These are phyloP conservation scores for Melastoma candidum DNA, from an alignment of 441 rosid species.

Conservation along the genomic window DNA sequence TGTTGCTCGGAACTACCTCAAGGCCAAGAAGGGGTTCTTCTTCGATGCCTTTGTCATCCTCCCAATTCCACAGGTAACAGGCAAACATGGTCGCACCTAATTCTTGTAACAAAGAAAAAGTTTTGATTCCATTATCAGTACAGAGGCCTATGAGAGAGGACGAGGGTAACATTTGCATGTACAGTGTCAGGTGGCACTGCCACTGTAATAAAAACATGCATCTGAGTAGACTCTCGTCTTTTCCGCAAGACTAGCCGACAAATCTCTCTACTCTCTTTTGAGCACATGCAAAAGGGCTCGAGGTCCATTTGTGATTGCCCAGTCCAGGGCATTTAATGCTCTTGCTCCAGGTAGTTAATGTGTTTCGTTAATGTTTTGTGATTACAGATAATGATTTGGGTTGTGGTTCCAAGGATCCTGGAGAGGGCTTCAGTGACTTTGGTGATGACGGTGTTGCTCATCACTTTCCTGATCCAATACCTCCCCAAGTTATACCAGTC, in stretches of 20 bases:
- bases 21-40: constrained; percentile 54
- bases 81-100: not conserved
- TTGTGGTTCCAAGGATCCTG: constrained; percentile 48
- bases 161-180: no score
- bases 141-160: no score
- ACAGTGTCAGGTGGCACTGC: no score
- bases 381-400: constrained; percentile 71
- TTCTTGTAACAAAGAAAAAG: not conserved
- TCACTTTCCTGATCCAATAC: constrained; percentile 69
- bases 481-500: constrained; percentile 87
- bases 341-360: no score
- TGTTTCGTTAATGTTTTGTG: not conserved
- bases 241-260: no score
- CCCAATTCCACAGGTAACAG: constrained; percentile 72
- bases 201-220: no score
- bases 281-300: no score
- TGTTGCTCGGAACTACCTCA: constrained; percentile 23
- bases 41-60: constrained; percentile 77
- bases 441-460: constrained; percentile 54
- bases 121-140: no score
- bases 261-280: no score
- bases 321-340: no score
- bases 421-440: constrained; percentile 48
- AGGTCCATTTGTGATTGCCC: no score
- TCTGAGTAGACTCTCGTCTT: no score